phyloP scores from a whole-genome alignment of 768 basidiomycete genomes.

The Leccinum fibrillosum region DNA sequence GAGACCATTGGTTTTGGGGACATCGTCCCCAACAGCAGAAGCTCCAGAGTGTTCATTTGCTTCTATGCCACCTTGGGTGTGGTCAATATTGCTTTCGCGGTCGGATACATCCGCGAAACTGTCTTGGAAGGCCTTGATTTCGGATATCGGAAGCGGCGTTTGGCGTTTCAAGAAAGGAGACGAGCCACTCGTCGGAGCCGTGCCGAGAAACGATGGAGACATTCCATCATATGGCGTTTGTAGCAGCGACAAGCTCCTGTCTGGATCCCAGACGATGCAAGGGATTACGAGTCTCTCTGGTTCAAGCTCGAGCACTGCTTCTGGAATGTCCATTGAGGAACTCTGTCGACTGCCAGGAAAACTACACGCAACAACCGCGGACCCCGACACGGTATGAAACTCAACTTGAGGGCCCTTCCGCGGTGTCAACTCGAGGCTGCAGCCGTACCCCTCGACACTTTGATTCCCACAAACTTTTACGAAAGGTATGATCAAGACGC shows the following conservation, averaged over 20 bases:
- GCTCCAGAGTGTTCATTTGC: constrained; percentile 57
- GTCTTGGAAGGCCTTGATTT: constrained; percentile 71
- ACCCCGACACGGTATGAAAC: constrained; percentile 45
- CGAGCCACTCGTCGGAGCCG: constrained; percentile 39
- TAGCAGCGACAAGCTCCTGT: constrained; percentile 43
- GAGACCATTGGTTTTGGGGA: constrained; percentile 81
- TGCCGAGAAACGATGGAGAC: constrained; percentile 53
- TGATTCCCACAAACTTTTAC: constrained; percentile 42
- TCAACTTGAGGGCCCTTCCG: constrained; percentile 62
- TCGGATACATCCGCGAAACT: constrained; percentile 64
- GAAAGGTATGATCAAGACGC: constrained; percentile 11
- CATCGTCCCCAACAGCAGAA: constrained; percentile 50
- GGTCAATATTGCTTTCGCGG: constrained; percentile 59
- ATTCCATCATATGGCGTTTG: constrained; percentile 65
- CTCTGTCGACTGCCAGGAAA: constrained; percentile 1
- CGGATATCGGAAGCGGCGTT: constrained; percentile 55
- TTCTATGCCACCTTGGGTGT: constrained; percentile 60
- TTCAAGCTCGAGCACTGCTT: constrained; percentile 7
- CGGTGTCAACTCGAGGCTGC: constrained; percentile 54
- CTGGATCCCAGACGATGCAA: constrained; percentile 47
- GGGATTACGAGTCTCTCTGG: constrained; percentile 5
- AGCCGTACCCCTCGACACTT: constrained; percentile 52
- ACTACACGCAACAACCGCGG: constrained; percentile 5
- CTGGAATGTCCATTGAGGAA: constrained; percentile 9
- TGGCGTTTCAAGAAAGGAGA: constrained; percentile 43